phyloP scores from a whole-genome alignment of 2,329 filamentous ascomycete species.

The Pestalotiopsis sp. region DNA sequence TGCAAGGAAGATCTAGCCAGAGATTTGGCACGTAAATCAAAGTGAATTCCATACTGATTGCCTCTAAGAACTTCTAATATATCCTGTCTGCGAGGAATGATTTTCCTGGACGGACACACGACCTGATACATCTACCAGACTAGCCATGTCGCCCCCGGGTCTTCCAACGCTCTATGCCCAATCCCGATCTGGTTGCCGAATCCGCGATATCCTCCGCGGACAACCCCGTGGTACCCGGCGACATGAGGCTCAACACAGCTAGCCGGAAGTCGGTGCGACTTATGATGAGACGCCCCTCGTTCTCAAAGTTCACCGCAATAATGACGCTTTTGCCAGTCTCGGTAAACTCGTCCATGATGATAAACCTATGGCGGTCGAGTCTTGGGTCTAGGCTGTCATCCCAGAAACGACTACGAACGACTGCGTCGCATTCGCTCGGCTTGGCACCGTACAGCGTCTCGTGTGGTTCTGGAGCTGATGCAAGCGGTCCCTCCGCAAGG shows the following conservation, averaged over 20 bases:
- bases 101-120: background rate
- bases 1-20: no score
- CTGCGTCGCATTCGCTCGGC: slow-evolving; percentile 4
- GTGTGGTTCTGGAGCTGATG: background rate
- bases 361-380: slow-evolving; percentile 5
- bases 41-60: background rate
- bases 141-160: background rate
- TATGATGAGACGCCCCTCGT: background rate
- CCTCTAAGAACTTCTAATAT: background rate
- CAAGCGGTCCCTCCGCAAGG: background rate
- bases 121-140: background rate
- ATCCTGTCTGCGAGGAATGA: background rate
- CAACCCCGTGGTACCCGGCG: background rate
- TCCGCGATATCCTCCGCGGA: background rate
- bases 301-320: background rate
- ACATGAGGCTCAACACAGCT: background rate
- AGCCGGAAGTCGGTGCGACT: background rate
- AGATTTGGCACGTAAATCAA: no score
- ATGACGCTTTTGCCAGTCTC: background rate
- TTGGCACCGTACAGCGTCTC: slow-evolving; percentile 3
- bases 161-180: background rate
- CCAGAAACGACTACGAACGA: background rate
- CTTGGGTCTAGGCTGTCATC: slow-evolving; percentile 2
- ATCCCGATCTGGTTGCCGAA: background rate
- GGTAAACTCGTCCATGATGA: slow-evolving; percentile 6